These are phyloP conservation scores for Urochloa ruziziensis DNA, from an alignment of 176 grass and related monocot genomes.

Conservation along the genomic window DNA sequence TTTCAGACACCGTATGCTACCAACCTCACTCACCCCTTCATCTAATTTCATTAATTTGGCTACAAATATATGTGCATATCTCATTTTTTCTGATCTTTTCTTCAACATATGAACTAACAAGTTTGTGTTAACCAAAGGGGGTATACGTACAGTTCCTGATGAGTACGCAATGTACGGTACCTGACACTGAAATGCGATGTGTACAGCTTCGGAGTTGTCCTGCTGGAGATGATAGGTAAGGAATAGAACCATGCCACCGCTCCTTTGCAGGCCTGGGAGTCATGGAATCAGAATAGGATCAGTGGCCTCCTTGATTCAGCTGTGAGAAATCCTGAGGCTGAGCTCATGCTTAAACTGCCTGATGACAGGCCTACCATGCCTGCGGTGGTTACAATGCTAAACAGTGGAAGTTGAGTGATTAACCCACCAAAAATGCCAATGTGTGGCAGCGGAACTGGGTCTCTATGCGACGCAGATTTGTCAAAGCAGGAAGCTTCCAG, in stretches of 20 bases:
- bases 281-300: conserved; percentile 13
- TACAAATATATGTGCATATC: neutral
- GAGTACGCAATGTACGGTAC: neutral
- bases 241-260: neutral
- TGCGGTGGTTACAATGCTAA: conserved; percentile 37
- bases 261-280: conserved; percentile 38
- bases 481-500: neutral
- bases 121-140: neutral
- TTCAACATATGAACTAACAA: neutral
- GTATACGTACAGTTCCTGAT: neutral
- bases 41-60: neutral
- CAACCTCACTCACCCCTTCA: neutral
- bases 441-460: neutral
- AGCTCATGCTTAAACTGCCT: neutral
- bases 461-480: neutral
- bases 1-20: neutral
- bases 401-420: neutral
- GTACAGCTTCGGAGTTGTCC: neutral
- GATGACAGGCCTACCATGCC: conserved; percentile 43
- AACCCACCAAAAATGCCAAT: conserved; percentile 10
- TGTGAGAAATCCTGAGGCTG: neutral
- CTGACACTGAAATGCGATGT: conserved; percentile 13
- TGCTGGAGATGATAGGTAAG: neutral
- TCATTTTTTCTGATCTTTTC: neutral
- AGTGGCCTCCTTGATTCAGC: conserved; percentile 19